A percentile compares a stretch with the other conserved stretches of the same genome.
Conservation (phyloP, 2,329 filamentous ascomycete genomes). For the Nigrospora osmanthi region DNA sequence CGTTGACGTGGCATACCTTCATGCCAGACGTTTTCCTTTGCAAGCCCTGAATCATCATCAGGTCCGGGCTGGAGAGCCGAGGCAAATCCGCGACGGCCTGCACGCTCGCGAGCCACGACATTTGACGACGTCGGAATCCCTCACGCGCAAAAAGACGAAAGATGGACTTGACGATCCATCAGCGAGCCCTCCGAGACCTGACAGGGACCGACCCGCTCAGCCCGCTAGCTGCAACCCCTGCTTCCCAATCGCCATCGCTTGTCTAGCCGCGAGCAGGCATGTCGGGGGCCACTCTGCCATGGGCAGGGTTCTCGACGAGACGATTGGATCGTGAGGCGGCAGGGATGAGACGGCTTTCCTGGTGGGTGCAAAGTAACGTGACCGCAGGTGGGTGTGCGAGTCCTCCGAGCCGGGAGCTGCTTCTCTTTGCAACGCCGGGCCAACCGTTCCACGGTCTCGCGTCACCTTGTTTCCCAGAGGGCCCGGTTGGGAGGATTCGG, state of each 20-base stretch:
- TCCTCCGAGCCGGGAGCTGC: not conserved
- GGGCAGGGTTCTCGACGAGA: constrained; percentile 17
- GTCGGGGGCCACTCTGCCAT: constrained; percentile 12
- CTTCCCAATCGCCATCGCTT: constrained; percentile 21
- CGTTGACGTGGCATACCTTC: not conserved
- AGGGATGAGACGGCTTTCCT: too few relatives aligned
- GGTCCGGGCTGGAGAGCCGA: not conserved
- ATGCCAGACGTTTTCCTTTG: not conserved
- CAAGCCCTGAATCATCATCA: not conserved
- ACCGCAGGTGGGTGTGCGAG: constrained; percentile 18
- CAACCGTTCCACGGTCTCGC: not conserved
- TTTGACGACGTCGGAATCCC: too few relatives aligned
- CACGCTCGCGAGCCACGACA: too few relatives aligned
- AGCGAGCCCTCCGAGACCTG: too few relatives aligned
- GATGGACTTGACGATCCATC: too few relatives aligned
- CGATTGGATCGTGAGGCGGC: constrained; percentile 14
- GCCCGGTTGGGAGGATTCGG: not conserved
- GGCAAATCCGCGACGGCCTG: too few relatives aligned
- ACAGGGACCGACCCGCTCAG: constrained; percentile 1
- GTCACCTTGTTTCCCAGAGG: not conserved
- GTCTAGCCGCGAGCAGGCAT: constrained; percentile 12
- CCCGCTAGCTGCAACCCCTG: constrained; percentile 2
- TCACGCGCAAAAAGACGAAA: too few relatives aligned
- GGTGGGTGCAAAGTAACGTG: constrained; percentile 18
- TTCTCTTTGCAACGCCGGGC: not conserved